These are phyloP conservation scores for Isatis tinctoria DNA, from an alignment of 345 rosid genomes.

Conservation along the genomic window DNA sequence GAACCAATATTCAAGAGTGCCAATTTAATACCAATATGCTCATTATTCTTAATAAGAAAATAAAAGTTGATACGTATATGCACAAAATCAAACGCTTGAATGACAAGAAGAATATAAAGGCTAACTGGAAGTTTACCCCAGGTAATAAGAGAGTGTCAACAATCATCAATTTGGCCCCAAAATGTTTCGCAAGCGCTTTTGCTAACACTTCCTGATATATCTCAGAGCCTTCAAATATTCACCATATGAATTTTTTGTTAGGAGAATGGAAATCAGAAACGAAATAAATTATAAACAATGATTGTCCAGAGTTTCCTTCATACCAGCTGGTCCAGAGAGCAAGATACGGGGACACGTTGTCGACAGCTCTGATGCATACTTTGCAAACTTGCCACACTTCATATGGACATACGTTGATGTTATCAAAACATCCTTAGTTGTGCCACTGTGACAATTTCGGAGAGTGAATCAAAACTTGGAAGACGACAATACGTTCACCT, in stretches of 20 bases:
- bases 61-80: not conserved
- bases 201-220: slow-evolving; percentile 89
- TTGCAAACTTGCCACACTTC: slow-evolving; percentile 62
- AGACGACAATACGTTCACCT: not conserved
- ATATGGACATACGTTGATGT: slow-evolving; percentile 70
- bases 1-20: not conserved
- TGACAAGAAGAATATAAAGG: not conserved
- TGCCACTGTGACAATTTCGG: slow-evolving; percentile 48
- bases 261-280: not conserved
- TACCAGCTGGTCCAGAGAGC: slow-evolving; percentile 97
- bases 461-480: slow-evolving; percentile 8
- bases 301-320: slow-evolving; percentile 40
- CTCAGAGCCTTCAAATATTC: slow-evolving; percentile 65
- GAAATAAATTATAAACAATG: not conserved
- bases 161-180: slow-evolving; percentile 68
- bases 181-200: slow-evolving; percentile 84
- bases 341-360: slow-evolving; percentile 78
- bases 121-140: slow-evolving; percentile 58
- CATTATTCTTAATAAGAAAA: not conserved
- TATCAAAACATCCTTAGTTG: slow-evolving; percentile 80
- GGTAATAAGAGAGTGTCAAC: slow-evolving; percentile 85
- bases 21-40: not conserved
- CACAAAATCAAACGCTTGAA: not conserved
- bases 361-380: slow-evolving; percentile 62
- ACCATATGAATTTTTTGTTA: slow-evolving; percentile 1